phyloP scores from a whole-genome alignment of 139 green algal species.

The Closterium sp. region DNA sequence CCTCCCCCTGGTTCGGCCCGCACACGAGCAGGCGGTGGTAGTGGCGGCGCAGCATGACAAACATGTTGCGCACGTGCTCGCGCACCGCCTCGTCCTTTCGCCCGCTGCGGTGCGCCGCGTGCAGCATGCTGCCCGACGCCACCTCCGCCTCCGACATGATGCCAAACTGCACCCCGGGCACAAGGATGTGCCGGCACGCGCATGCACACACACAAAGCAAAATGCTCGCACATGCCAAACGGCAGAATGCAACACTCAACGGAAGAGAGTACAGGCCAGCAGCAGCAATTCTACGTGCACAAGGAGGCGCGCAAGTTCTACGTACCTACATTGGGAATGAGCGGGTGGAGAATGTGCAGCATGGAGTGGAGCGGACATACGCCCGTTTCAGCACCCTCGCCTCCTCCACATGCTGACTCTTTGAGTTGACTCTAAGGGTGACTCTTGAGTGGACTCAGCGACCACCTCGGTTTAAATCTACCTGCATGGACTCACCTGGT shows the following conservation, averaged over 20 bases:
- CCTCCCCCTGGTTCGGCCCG: background rate
- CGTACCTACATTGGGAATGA: too few relatives aligned
- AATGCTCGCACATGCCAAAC: background rate
- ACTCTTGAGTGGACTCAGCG: too few relatives aligned
- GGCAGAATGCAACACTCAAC: background rate
- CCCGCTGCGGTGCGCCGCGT: background rate
- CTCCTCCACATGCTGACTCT: background rate
- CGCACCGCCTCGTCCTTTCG: background rate
- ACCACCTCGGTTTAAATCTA: too few relatives aligned
- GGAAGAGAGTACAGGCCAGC: too few relatives aligned
- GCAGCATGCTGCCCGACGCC: background rate
- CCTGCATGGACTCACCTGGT: background rate
- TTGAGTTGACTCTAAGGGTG: too few relatives aligned
- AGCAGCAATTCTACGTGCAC: too few relatives aligned
- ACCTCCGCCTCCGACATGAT: slow-evolving; percentile 7
- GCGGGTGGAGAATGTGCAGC: background rate
- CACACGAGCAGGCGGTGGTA: background rate
- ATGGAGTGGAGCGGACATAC: background rate
- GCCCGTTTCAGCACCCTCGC: background rate
- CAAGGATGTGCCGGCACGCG: background rate
- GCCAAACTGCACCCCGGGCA: background rate
- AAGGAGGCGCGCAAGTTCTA: too few relatives aligned
- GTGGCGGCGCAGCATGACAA: background rate
- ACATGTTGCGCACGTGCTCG: slow-evolving; percentile 1
- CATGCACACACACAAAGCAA: background rate